These are phyloP conservation scores for Ascochyta rabiei DNA, from an alignment of 2,329 filamentous ascomycete species.

Conservation along the genomic window DNA sequence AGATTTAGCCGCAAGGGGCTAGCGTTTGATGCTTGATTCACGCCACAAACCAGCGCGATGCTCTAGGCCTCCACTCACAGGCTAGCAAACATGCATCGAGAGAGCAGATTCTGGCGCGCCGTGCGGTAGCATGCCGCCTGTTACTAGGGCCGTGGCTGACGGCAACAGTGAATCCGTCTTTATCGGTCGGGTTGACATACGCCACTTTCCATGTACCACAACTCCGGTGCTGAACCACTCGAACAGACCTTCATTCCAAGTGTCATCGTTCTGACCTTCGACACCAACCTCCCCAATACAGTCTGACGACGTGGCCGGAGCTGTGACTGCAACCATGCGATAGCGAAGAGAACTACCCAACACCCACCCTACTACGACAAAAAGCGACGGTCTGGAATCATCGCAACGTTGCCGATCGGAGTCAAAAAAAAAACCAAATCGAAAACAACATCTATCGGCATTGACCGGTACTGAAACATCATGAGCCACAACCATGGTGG, in stretches of 20 bases:
- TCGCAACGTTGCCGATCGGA: conserved; percentile 5
- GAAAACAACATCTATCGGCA: conserved; percentile 18
- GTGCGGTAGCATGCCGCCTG: conserved; percentile 22
- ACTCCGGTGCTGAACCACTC: background rate
- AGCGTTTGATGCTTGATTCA: conserved; percentile 22
- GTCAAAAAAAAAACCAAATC: conserved; percentile 3
- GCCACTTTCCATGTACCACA: conserved; percentile 3
- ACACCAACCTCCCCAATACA: background rate
- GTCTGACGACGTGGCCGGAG: conserved; percentile 8
- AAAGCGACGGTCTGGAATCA: conserved; percentile 6
- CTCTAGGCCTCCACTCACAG: conserved; percentile 15
- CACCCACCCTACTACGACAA: background rate
- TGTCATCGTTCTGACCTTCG: background rate
- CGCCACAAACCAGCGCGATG: conserved; percentile 20
- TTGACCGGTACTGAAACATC: conserved; percentile 13
- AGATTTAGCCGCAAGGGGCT: conserved; percentile 33
- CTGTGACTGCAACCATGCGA: conserved; percentile 4
- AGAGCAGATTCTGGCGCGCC: conserved; percentile 6
- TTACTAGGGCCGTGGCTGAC: conserved; percentile 20
- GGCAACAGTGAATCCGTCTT: conserved; percentile 7
- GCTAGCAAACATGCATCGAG: conserved; percentile 18
- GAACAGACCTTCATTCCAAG: conserved; percentile 3
- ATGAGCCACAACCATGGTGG: conserved; percentile 32
- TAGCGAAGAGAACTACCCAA: conserved; percentile 8
- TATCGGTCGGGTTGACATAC: background rate